Evolutionary conservation across 140 eudicot species (phyloP), one percentile per base, ranked within the genome.

Genomic region (Flaveria floridana): DNA sequence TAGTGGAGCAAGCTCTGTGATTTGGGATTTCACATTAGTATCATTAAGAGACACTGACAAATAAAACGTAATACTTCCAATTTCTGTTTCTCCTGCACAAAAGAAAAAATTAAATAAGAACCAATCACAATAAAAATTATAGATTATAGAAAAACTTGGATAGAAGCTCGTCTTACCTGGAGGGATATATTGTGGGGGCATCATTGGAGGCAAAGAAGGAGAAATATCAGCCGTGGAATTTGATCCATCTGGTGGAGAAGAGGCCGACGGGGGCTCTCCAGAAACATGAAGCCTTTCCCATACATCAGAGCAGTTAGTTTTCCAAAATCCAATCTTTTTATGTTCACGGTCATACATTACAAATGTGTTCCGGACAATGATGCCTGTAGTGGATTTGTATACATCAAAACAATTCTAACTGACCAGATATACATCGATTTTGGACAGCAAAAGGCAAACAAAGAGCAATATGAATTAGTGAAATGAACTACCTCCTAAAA

Each of bases 281-380:
- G 95, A 48, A 58, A 75, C 70, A 62, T 87, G 82, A 76, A 95
- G 92, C 66, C 82, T 85, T 70, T 83, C 87, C 97, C 97, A 95
- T 81, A 95, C 75, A 37, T 88, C 92, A 18, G 99, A 91, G 67
- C 99, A 95, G 71, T 91, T 95, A 5, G 97, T 95, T 86, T 95
- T 95, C 99, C 96, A 95, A 74, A 95, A 95, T 14, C 99, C 99
- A 74, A 95, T 81, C 76, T 84, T 87, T 37, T 85, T 87, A 80
- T 91, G 89, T 79, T 87, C 92, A 55, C 99, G 99, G 70, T 95
- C 99, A 81, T 95, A 95, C 67, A 81, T 89, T 28, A 95, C 97
- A 79, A 95, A 90, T 2, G 99, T 91, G 86, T 95, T 95, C 78
- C 97, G 95, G 18, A 91, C 97, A 79, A 95, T 39, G 34, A 95